Percentiles rank a stretch among this genome's conserved stretches.
These are phyloP conservation scores for Cladosporium phlei DNA, from an alignment of 2,329 filamentous ascomycete genomes.

Conservation along the genomic window DNA sequence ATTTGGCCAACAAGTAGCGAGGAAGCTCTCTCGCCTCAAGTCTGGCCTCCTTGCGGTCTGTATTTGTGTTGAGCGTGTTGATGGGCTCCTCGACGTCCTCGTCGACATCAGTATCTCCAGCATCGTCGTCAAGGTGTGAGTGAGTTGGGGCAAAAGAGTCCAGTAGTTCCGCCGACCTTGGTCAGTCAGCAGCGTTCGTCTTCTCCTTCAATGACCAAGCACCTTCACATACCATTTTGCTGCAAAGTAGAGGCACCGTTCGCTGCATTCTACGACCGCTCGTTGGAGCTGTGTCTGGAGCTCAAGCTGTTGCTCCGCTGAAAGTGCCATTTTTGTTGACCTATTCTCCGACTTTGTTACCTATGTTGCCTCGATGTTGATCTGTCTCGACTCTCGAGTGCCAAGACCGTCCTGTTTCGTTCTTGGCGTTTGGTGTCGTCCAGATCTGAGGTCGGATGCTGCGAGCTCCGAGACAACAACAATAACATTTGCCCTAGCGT, in stretches of 20 bases:
- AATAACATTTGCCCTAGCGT: too few species aligned
- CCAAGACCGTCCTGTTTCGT: too few species aligned
- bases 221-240: slow-evolving; percentile 74
- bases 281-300: slow-evolving; percentile 73
- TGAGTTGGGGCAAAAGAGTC: slow-evolving; percentile 66
- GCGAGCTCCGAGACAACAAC: too few species aligned
- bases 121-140: slow-evolving; percentile 33
- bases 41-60: slow-evolving; percentile 65
- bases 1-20: slow-evolving; percentile 84
- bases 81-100: slow-evolving; percentile 25
- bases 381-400: too few species aligned
- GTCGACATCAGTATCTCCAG: slow-evolving; percentile 48
- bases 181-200: slow-evolving; percentile 14
- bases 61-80: slow-evolving; percentile 48
- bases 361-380: too few species aligned
- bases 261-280: slow-evolving; percentile 84
- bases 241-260: slow-evolving; percentile 91
- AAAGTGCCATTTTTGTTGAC: slow-evolving; percentile 33
- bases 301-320: slow-evolving; percentile 47
- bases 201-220: too few species aligned
- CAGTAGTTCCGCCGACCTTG: slow-evolving; percentile 88
- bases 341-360: too few species aligned
- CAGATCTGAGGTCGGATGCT: too few species aligned
- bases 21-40: slow-evolving; percentile 75
- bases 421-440: too few species aligned